phyloP scores from a whole-genome alignment of 1,284 basidiomycete genomes.

The Thelephora terrestris region DNA sequence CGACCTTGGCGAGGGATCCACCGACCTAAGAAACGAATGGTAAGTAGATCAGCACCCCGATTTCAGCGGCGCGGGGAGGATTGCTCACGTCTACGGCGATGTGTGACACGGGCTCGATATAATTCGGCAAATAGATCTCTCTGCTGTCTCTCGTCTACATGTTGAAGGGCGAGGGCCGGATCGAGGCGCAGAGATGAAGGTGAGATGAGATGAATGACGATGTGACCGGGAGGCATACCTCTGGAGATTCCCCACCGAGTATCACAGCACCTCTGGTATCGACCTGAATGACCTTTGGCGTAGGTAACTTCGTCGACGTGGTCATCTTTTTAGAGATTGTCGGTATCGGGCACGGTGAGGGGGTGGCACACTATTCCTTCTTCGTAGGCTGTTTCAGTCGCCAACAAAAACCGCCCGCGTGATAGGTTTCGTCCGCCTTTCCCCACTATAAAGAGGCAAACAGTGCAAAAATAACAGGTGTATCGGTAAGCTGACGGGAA shows the following conservation, averaged over 20 bases:
- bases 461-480: too few relatives aligned
- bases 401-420: too few relatives aligned
- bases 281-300: constrained; percentile 71
- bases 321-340: constrained; percentile 14
- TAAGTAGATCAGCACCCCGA: constrained; percentile 1
- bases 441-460: too few relatives aligned
- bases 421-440: too few relatives aligned
- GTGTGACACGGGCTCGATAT: constrained; percentile 94
- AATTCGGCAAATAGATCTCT: constrained; percentile 91
- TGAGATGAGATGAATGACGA: background rate
- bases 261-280: constrained; percentile 85
- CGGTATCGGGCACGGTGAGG: too few relatives aligned
- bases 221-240: constrained; percentile 41
- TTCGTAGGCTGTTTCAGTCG: too few relatives aligned
- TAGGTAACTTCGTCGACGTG: constrained; percentile 45
- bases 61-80: background rate
- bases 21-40: constrained; percentile 57
- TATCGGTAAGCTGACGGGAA: too few relatives aligned
- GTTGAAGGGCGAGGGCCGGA: constrained; percentile 5
- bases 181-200: constrained; percentile 10
- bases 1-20: constrained; percentile 95
- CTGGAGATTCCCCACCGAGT: constrained; percentile 84
- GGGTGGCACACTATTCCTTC: too few relatives aligned
- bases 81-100: constrained; percentile 87
- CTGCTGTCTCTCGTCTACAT: constrained; percentile 81